A percentile compares a stretch with the other conserved stretches of the same genome.
Evolutionary conservation across 225 moss, liverwort and hornwort species (phyloP).

Genomic region (Neckera pumila): DNA sequence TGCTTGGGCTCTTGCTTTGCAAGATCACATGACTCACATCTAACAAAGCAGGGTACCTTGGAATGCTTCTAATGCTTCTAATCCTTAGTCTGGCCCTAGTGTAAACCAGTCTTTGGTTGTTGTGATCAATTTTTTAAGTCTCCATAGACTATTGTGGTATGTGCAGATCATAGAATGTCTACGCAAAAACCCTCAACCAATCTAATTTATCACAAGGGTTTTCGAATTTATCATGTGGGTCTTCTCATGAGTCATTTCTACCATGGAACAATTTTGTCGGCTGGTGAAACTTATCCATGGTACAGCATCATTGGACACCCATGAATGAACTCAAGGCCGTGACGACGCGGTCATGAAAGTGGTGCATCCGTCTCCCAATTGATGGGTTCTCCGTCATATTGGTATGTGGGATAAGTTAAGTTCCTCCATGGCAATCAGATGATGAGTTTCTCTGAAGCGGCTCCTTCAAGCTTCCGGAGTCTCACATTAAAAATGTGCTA

Average conservation of each 20-base stretch:
- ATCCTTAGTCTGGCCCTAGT: too few relatives aligned
- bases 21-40: too few relatives aligned
- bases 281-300: background rate
- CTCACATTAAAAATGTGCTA: background rate
- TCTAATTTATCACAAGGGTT: background rate
- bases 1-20: too few relatives aligned
- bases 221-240: background rate
- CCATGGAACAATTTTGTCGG: rapidly evolving
- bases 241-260: background rate
- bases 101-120: too few relatives aligned
- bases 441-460: background rate
- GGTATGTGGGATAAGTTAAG: background rate
- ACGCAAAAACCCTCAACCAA: rapidly evolving
- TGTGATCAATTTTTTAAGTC: too few relatives aligned
- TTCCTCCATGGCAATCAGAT: background rate
- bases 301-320: too few relatives aligned
- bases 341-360: background rate
- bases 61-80: too few relatives aligned
- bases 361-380: background rate
- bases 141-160: too few relatives aligned
- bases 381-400: background rate
- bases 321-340: too few relatives aligned
- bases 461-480: background rate
- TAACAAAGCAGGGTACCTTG: too few relatives aligned
- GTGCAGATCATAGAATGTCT: background rate